A percentile compares a stretch with the other conserved stretches of the same genome.
phyloP scores from a whole-genome alignment of 257 asterid genomes.

The Solanum paucissectum region DNA sequence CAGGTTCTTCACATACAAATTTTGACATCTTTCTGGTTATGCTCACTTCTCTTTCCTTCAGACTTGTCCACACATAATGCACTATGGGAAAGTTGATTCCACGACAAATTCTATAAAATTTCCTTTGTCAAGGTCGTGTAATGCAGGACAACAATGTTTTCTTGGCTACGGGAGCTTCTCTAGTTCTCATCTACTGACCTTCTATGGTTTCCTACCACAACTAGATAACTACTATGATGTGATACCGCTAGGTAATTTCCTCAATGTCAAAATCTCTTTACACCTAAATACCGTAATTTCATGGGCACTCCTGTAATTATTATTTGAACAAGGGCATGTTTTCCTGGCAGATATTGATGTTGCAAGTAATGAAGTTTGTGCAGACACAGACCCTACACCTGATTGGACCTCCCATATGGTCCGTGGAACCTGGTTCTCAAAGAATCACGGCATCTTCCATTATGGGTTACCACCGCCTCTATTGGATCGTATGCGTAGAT shows the following conservation, averaged over 20 bases:
- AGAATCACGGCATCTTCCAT: conserved; percentile 44
- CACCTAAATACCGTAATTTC: background rate
- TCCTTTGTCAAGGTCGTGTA: conserved; percentile 74
- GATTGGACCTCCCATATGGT: conserved; percentile 79
- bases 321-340: background rate
- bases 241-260: conserved; percentile 69
- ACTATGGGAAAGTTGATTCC: conserved; percentile 68
- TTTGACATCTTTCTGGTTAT: background rate
- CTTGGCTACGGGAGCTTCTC: conserved; percentile 83
- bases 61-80: conserved; percentile 75
- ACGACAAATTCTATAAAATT: conserved; percentile 48
- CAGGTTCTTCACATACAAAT: background rate
- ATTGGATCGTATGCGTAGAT: conserved; percentile 52
- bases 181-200: conserved; percentile 77
- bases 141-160: conserved; percentile 74
- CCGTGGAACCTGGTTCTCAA: conserved; percentile 84
- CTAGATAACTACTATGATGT: conserved; percentile 68
- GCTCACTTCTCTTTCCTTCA: conserved; percentile 16
- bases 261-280: background rate
- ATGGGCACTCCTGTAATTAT: background rate
- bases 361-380: conserved; percentile 31
- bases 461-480: conserved; percentile 73
- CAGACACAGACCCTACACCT: conserved; percentile 8
- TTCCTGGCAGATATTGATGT: conserved; percentile 46
- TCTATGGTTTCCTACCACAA: conserved; percentile 82